Evolutionary conservation across 805 yeast genomes (phyloP).

Genomic region (Myxozyma neglecta): DNA sequence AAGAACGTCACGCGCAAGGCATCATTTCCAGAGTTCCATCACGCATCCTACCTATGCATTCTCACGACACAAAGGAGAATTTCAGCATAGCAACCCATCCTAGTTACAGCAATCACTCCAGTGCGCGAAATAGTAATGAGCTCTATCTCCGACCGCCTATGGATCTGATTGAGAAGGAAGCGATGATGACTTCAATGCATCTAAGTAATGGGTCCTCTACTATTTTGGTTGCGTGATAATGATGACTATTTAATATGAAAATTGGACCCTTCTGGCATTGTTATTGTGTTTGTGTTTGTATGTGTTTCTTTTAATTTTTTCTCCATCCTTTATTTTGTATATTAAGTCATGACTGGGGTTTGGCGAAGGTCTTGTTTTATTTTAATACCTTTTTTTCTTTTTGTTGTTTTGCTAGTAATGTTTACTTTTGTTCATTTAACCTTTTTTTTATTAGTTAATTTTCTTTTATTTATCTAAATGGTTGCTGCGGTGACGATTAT

Average conservation of each 20-base stretch:
- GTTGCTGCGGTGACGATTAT: no score
- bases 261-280: background rate
- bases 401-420: background rate
- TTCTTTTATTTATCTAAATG: no score
- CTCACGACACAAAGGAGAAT: constrained; percentile 17
- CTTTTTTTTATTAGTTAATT: background rate
- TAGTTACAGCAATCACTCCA: constrained; percentile 7
- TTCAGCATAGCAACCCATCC: background rate
- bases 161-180: constrained; percentile 4
- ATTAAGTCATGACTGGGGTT: constrained; percentile 7
- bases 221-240: constrained; percentile 8
- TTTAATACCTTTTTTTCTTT: background rate
- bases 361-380: constrained; percentile 2
- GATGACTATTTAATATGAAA: background rate
- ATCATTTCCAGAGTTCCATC: background rate
- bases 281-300: background rate
- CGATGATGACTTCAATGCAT: background rate
- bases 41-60: constrained; percentile 18
- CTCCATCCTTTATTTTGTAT: background rate
- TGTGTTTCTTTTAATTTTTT: background rate
- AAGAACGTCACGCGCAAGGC: constrained; percentile 21
- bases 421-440: background rate
- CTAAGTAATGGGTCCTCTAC: constrained; percentile 4
- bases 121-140: constrained; percentile 15
- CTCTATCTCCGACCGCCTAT: background rate